Base-by-base conservation (phyloP, 106 monocot genomes). In the Phalaenopsis equestris region DNA sequence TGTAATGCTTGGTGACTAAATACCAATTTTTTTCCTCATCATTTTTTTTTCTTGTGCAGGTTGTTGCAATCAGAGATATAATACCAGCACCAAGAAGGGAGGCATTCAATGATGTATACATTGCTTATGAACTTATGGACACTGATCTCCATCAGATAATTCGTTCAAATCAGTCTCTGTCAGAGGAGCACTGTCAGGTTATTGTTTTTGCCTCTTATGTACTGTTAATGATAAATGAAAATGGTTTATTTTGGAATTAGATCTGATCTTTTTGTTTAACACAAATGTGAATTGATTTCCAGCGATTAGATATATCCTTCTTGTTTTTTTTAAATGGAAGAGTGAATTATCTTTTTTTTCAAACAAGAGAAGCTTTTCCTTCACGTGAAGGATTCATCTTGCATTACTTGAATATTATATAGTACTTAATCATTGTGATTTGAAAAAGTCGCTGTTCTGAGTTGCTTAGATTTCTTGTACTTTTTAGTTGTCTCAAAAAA, bases 101-200 rank as follows among this genome's bases (percentile, higher is more conserved):
- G 23, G 8, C 83, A 78, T 83, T 83, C 24, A 83, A 83, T 67
- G 83, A 83, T 30, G 83, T 83, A 19, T 83, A 83, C 70, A 83
- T 78, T 55, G 77, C 83, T 70, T 83, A 83, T 78, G 83, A 83
- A 49, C 56, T 83, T 72, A 83, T 83, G 83, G 83, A 83, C 72
- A 83, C 83, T 72, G 83, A 83, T 78, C 83, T 83, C 67, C 83
- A 83, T 83, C 83, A 83, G 78, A 83, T 83, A 37, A 83, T 83
- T 78, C 83, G 83, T 39, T 83, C 83, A 49, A 83, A 83, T 78
- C 83, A 83, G 24, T 58, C 76, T 55, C 55, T 83, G 55, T 83
- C 83, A 11, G 83, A 83, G 56, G 83, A 83, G 38, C 83, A 83
- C 49, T 83, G 83, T 83, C 83, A 83, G 83, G 83, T 83, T 74